Evolutionary conservation across 441 rosid genomes (phyloP).

Genomic region (Capsella rubella): DNA sequence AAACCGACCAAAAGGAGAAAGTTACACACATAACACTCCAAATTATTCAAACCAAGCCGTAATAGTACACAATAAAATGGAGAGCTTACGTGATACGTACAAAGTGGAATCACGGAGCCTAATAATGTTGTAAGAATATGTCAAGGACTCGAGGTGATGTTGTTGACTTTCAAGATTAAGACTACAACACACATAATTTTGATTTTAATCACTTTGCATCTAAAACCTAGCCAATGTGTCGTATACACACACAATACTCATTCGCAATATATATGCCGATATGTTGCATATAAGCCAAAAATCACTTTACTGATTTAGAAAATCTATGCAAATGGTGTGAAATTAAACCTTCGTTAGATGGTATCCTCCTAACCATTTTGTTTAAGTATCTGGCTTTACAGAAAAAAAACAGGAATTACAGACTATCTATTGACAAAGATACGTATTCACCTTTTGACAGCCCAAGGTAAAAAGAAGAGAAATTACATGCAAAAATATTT

Average conservation of each 20-base stretch:
- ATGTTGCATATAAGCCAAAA: constrained; percentile 1
- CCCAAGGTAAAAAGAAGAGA: too few relatives aligned
- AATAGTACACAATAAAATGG: constrained; percentile 10
- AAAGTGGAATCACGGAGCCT: constrained; percentile 36
- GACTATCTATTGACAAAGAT: not conserved
- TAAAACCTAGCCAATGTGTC: constrained; percentile 13
- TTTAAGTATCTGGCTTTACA: not conserved
- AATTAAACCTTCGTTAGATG: not conserved
- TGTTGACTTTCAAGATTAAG: constrained; percentile 34
- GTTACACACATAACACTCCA: constrained; percentile 1
- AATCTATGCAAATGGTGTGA: constrained; percentile 1
- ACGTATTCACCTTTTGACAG: not conserved
- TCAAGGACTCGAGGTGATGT: constrained; percentile 31
- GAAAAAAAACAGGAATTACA: not conserved
- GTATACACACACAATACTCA: not conserved
- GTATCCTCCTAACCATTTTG: not conserved
- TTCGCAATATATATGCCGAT: not conserved
- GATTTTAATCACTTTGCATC: constrained; percentile 9
- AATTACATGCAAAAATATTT: too few relatives aligned
- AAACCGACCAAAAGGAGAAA: constrained; percentile 42
- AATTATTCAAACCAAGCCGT: constrained; percentile 39
- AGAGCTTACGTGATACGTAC: constrained; percentile 31
- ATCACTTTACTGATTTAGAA: constrained; percentile 9
- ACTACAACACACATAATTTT: constrained; percentile 3
- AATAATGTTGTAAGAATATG: constrained; percentile 23